phyloP scores from a whole-genome alignment of 208 protist species.

The Leishmania tropica region DNA sequence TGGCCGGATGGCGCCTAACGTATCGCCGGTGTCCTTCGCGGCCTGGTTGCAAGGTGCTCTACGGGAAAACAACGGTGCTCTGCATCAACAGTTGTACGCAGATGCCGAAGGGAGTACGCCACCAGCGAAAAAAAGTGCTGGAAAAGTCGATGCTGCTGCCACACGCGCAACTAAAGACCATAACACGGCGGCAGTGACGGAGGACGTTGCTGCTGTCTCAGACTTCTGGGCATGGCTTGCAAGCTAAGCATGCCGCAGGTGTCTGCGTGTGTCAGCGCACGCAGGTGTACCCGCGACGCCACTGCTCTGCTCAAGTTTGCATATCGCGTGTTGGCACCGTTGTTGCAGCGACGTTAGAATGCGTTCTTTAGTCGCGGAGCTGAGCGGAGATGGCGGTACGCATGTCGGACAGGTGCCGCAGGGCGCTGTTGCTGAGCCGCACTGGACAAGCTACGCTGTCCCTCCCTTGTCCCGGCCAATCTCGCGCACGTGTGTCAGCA shows the following conservation, averaged over 20 bases:
- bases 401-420: neutral
- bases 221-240: slow-evolving; percentile 45
- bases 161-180: neutral
- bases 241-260: slow-evolving; percentile 9
- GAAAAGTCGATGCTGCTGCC: neutral
- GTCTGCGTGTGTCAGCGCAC: neutral
- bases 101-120: neutral
- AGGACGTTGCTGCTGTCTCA: neutral
- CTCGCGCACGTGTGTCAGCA: neutral
- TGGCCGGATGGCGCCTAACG: too few relatives aligned
- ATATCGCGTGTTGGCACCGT: neutral
- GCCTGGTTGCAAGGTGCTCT: slow-evolving; percentile 19
- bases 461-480: neutral
- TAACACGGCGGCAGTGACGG: neutral
- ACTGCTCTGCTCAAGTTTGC: neutral
- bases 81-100: slow-evolving; percentile 22
- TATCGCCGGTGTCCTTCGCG: slow-evolving; percentile 3
- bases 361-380: neutral
- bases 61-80: neutral
- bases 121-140: too few relatives aligned
- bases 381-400: neutral
- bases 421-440: neutral
- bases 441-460: neutral
- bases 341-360: neutral
- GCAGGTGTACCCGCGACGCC: neutral